Conservation (phyloP, 1,139 yeast species). For the Debaryomyces sp. region DNA sequence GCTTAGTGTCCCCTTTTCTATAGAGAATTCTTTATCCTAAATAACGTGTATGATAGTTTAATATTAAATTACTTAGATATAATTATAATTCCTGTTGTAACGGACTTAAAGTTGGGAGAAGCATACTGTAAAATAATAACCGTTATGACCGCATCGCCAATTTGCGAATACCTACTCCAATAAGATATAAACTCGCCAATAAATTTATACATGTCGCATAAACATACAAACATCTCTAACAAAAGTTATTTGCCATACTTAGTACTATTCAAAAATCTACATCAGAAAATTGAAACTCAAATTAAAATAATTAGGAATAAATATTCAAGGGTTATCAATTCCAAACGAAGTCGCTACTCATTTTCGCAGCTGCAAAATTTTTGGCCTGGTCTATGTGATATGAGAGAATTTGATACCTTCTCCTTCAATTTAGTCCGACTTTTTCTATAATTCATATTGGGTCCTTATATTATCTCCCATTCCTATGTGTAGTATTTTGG, state of each 20-base stretch:
- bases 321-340: slow-evolving; percentile 3
- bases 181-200: background rate
- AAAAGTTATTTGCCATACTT: background rate
- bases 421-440: background rate
- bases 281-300: background rate
- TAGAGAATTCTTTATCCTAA: background rate
- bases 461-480: no score
- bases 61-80: background rate
- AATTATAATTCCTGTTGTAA: background rate
- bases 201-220: background rate
- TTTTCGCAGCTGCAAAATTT: slow-evolving; percentile 7
- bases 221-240: background rate
- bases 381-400: background rate
- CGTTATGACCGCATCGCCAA: background rate
- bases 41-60: slow-evolving; percentile 1
- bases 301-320: background rate
- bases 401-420: background rate
- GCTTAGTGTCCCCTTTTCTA: background rate
- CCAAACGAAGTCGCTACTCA: background rate
- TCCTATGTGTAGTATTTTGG: no score
- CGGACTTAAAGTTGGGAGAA: background rate
- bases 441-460: background rate
- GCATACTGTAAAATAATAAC: background rate
- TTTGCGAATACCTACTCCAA: background rate
- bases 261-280: background rate